phyloP scores from a whole-genome alignment of 441 rosid genomes.

The Isatis lusitanica region DNA sequence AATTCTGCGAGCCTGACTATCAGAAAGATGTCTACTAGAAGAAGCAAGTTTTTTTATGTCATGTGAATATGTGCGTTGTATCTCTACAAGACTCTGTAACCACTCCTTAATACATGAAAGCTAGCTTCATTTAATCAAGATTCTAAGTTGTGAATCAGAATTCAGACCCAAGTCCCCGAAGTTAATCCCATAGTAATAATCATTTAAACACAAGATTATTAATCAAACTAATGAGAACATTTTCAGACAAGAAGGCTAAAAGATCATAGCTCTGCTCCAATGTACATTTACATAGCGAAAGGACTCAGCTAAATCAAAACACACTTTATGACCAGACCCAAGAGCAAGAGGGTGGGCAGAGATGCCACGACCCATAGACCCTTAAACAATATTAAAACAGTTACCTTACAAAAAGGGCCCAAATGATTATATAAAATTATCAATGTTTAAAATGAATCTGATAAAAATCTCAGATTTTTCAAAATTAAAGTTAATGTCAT shows the following conservation, averaged over 20 bases:
- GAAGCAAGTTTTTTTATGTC: not conserved
- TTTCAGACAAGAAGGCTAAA: not conserved
- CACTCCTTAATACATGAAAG: not conserved
- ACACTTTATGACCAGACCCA: not conserved
- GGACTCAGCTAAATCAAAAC: not conserved
- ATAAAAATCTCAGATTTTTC: no score
- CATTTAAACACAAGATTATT: not conserved
- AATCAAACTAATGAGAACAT: not conserved
- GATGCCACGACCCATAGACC: no score
- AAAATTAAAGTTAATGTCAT: no score
- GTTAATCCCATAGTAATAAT: not conserved
- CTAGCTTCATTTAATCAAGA: conserved; percentile 8
- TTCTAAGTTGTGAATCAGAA: not conserved
- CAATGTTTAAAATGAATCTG: no score
- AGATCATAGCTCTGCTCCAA: not conserved
- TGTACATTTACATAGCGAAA: not conserved
- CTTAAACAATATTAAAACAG: no score
- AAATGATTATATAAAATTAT: no score
- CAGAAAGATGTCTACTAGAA: conserved; percentile 56
- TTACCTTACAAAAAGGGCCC: no score
- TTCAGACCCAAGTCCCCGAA: not conserved
- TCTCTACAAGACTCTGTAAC: conserved; percentile 15
- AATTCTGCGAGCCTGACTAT: conserved; percentile 67
- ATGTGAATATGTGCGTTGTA: conserved; percentile 26
- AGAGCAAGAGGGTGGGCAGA: no score